Percentiles rank a stretch among this genome's conserved stretches.
Conservation (phyloP, 108 stramenopile species). For the Craspedostauros australis region DNA sequence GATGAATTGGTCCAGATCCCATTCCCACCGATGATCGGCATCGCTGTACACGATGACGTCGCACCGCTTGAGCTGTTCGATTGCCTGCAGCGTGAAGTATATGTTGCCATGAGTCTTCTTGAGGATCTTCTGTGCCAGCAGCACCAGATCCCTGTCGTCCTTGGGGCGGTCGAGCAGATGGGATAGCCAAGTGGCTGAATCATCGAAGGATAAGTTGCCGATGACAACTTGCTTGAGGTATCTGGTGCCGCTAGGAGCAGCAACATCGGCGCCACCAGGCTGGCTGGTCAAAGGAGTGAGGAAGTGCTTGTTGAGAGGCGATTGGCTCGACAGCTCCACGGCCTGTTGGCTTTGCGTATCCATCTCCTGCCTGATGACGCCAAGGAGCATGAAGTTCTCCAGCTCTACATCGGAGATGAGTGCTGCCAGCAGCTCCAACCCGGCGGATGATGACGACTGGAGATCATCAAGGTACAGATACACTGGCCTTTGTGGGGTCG, state of each 20-base stretch:
- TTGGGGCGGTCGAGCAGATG: slow-evolving; percentile 7
- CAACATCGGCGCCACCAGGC: too few species aligned
- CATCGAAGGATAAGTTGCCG: slow-evolving; percentile 9
- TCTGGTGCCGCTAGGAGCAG: too few species aligned
- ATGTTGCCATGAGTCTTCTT: slow-evolving; percentile 26
- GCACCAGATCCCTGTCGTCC: slow-evolving; percentile 1
- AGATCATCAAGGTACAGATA: slow-evolving; percentile 37
- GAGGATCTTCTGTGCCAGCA: slow-evolving; percentile 15
- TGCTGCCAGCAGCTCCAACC: slow-evolving; percentile 11
- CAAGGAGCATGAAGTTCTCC: slow-evolving; percentile 18
- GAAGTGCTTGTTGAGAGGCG: too few species aligned
- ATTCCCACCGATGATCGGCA: slow-evolving; percentile 40
- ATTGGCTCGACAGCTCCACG: too few species aligned
- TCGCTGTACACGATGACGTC: slow-evolving; percentile 39
- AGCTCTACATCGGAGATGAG: slow-evolving; percentile 10
- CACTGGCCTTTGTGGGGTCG: slow-evolving; percentile 13
- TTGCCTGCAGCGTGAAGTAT: slow-evolving; percentile 21
- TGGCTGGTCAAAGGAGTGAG: too few species aligned
- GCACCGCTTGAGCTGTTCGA: slow-evolving; percentile 42
- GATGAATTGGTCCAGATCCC: too few species aligned
- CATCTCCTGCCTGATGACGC: slow-evolving; percentile 11
- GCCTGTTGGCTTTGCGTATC: too few species aligned
- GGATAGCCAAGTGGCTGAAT: slow-evolving; percentile 14
- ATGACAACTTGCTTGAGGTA: slow-evolving; percentile 12
- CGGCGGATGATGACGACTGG: slow-evolving; percentile 24